A percentile compares a stretch with the other conserved stretches of the same genome.
These are phyloP conservation scores for Boletus smithii DNA, from an alignment of 1,284 basidiomycete genomes.

Conservation along the genomic window DNA sequence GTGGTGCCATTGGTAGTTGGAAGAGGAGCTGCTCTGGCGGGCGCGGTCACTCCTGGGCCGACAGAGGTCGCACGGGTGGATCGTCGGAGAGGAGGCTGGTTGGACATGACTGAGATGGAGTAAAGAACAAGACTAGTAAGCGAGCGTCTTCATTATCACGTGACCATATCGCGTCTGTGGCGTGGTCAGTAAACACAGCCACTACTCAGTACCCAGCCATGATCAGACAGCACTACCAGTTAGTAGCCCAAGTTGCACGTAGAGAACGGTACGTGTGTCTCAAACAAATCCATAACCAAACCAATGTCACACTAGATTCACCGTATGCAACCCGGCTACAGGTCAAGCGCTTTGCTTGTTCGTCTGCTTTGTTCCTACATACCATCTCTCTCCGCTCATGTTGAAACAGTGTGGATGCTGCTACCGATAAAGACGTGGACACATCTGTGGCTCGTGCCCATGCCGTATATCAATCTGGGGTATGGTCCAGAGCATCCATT, in stretches of 20 bases:
- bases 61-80: conserved; percentile 49
- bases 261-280: conserved; percentile 10
- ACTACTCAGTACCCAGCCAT: conserved; percentile 10
- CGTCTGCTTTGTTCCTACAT: conserved; percentile 24
- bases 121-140: background rate
- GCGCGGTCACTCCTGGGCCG: conserved; percentile 25
- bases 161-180: conserved; percentile 27
- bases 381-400: conserved; percentile 4
- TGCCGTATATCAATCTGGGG: conserved; percentile 55
- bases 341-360: conserved; percentile 58
- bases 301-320: conserved; percentile 38
- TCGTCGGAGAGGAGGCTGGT: conserved; percentile 43
- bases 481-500: conserved; percentile 63
- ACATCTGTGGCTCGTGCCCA: conserved; percentile 55
- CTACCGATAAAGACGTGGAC: conserved; percentile 48
- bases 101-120: conserved; percentile 23
- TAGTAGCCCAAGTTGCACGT: background rate
- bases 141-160: conserved; percentile 13
- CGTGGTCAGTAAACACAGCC: conserved; percentile 20
- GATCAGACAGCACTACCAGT: conserved; percentile 5
- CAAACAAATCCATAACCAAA: background rate
- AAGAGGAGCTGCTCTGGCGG: conserved; percentile 34
- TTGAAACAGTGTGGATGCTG: conserved; percentile 37
- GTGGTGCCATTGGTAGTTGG: conserved; percentile 22
- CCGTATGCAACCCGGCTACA: conserved; percentile 64